Conservation (phyloP, 352 stramenopile genomes). For the Blastocystis sp. region DNA sequence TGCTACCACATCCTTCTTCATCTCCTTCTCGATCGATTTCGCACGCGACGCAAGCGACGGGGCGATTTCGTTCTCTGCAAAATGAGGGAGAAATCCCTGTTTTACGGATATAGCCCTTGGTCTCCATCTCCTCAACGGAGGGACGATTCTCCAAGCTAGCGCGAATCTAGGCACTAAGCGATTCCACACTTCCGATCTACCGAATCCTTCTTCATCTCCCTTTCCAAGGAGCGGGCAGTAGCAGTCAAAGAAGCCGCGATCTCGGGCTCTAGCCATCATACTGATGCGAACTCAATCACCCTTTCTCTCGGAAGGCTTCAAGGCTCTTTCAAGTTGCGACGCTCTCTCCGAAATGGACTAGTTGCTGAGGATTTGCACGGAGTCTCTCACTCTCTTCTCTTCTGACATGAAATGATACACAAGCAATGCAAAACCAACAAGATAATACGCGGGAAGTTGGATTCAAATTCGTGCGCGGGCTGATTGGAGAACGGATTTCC, state of each 20-base stretch:
- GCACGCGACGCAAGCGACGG: no score
- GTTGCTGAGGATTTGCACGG: background rate
- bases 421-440: background rate
- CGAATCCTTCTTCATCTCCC: conserved; percentile 29
- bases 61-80: no score
- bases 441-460: background rate
- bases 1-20: no score
- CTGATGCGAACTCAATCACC: background rate
- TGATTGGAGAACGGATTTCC: no score
- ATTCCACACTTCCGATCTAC: background rate
- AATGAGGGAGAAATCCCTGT: no score
- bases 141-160: no score
- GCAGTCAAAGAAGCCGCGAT: conserved; percentile 13
- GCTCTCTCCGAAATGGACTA: no score
- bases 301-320: background rate
- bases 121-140: no score
- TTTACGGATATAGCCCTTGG: no score
- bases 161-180: no score
- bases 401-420: background rate
- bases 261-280: background rate
- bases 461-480: no score
- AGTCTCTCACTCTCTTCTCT: background rate
- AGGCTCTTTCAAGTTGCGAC: background rate
- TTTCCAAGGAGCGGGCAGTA: background rate
- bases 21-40: no score